Evolutionary conservation across 169 alveolate species (phyloP), one percentile per base, ranked within the genome.

Genomic region (Plasmodium gaboni): DNA sequence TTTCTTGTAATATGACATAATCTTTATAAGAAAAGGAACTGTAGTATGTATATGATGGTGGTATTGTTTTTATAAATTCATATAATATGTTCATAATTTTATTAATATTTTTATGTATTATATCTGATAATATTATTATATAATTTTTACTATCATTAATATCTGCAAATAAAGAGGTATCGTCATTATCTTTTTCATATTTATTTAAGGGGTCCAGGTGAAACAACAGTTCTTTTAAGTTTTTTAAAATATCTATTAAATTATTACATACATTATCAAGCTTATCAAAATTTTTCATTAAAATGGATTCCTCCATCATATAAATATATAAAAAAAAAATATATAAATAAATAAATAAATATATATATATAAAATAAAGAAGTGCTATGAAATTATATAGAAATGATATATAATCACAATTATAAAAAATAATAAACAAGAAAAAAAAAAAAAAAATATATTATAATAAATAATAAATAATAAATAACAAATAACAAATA

Each of bases 1-100:
- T 69, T 59, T 85, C 92, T 42, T 63, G 46, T 24, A 85, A 60
- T 32, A 60, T 85, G 26, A 85, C 59, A 60, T 46, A 70, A 46
- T 51, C 51, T 15, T 53, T 85, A 38, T 71, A 60, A 53, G 70
- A 57, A 38, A 85, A 85, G 8, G 85, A 42, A 12, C 55, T 71
- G 19, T 85, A 73, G 55, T 70, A 85, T 7, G 92, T 85, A 24
- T 85, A 85, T 46, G 80, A 70, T 2, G 92, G 92, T 15, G 92
- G 92, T 26, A 85, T 63, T n/a, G 71, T 85, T 59, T 85, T 71
- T 32, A 85, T 85, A 70, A 70, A 85, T 70, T 85, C 63, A 53
- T 85, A 74, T 57, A 85, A 50, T 19, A 70, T 85, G 8, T 12
- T 28, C n/a, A 38, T 85, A 70, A 85, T 59, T 10, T 69, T 55